These are phyloP conservation scores for Aquilaria malaccensis DNA, from an alignment of 345 rosid genomes.

Conservation along the genomic window DNA sequence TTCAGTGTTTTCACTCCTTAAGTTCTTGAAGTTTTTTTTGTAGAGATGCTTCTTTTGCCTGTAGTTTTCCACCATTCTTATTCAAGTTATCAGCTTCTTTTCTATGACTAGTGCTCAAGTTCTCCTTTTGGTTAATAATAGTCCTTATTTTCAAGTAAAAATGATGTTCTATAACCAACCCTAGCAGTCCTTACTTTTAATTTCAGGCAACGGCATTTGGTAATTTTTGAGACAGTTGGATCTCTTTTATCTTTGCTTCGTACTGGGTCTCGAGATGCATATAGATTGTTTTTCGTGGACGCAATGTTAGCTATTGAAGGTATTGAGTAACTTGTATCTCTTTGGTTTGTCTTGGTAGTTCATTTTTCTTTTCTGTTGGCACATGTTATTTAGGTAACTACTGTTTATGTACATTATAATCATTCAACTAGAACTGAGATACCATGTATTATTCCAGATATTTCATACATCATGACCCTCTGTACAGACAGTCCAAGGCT, in stretches of 20 bases:
- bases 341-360: constrained; percentile 5
- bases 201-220: constrained; percentile 62
- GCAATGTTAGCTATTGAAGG: constrained; percentile 71
- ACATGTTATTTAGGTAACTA: not conserved
- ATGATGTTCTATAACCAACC: no score
- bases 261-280: constrained; percentile 66
- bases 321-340: constrained; percentile 16
- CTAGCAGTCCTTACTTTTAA: no score
- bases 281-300: constrained; percentile 66
- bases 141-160: no score
- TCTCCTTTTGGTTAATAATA: no score
- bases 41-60: no score
- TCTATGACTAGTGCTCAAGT: no score
- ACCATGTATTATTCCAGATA: constrained; percentile 42
- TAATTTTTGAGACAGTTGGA: constrained; percentile 76
- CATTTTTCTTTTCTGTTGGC: not conserved
- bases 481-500: constrained; percentile 20
- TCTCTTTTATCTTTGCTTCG: constrained; percentile 82
- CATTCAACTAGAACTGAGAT: constrained; percentile 8
- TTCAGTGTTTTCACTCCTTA: not conserved
- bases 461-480: constrained; percentile 42
- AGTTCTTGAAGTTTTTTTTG: not conserved
- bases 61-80: no score
- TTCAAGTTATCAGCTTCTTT: no score
- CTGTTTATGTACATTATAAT: not conserved